A percentile compares a stretch with the other conserved stretches of the same genome.
Evolutionary conservation across 257 asterid genomes (phyloP).

Genomic region (Lithospermum erythrorhizon): DNA sequence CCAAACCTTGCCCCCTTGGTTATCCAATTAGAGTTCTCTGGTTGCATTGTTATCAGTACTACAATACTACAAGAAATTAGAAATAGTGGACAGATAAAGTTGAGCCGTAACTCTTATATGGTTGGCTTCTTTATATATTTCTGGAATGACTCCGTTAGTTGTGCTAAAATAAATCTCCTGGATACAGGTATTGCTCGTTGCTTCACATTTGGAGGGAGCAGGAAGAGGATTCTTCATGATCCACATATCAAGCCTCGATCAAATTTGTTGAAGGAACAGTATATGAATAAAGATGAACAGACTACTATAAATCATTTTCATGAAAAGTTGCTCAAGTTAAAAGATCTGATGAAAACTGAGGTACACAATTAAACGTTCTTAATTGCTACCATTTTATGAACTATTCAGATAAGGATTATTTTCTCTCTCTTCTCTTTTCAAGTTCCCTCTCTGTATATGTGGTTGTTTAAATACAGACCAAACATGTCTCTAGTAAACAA

Average conservation of each 20-base stretch:
- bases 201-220: slow-evolving; percentile 92
- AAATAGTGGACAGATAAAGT: neutral
- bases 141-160: neutral
- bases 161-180: neutral
- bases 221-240: slow-evolving; percentile 67
- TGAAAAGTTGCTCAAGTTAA: slow-evolving; percentile 88
- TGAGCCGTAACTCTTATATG: neutral
- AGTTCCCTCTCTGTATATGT: no score
- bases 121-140: neutral
- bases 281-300: slow-evolving; percentile 57
- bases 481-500: neutral
- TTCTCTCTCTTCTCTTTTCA: no score
- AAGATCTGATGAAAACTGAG: slow-evolving; percentile 83
- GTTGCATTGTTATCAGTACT: neutral
- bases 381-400: neutral
- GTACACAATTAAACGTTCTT: slow-evolving; percentile 12
- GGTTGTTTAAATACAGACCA: no score
- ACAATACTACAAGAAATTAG: neutral
- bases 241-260: slow-evolving; percentile 61
- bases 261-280: no score
- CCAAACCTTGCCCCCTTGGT: no score
- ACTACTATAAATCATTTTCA: slow-evolving; percentile 91
- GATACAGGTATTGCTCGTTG: slow-evolving; percentile 86
- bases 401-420: no score
- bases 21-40: no score